phyloP scores from a whole-genome alignment of 2,329 filamentous ascomycete species.

The Graphium sp. region DNA sequence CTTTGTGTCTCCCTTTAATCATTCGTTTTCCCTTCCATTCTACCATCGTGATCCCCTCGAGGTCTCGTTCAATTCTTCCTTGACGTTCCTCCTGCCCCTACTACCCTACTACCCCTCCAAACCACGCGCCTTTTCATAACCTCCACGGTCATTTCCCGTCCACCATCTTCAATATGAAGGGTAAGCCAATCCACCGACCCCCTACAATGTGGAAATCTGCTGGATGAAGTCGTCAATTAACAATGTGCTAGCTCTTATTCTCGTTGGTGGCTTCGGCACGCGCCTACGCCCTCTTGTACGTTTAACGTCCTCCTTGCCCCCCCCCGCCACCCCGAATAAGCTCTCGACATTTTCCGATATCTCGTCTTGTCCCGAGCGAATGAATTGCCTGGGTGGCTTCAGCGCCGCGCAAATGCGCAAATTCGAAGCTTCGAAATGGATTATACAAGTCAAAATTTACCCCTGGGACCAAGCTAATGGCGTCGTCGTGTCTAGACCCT shows the following conservation, averaged over 20 bases:
- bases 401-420: too few species aligned
- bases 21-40: constrained; percentile 2
- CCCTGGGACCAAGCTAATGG: constrained; percentile 9
- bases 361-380: too few species aligned
- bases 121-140: too few species aligned
- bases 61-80: too few species aligned
- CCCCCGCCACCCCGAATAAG: constrained; percentile 3
- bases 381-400: too few species aligned
- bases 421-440: too few species aligned
- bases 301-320: constrained; percentile 6
- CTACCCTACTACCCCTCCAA: neutral
- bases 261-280: constrained; percentile 97
- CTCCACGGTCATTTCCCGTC: neutral
- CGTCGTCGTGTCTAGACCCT: constrained; percentile 48
- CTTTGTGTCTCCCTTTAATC: constrained; percentile 5
- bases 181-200: constrained; percentile 7
- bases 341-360: too few species aligned
- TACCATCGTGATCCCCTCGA: too few species aligned
- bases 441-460: too few species aligned
- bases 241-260: constrained; percentile 96
- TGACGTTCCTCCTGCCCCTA: too few species aligned
- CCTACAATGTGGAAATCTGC: neutral
- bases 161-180: constrained; percentile 14
- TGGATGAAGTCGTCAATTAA: constrained; percentile 9
- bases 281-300: constrained; percentile 88